Conservation (phyloP, 1,284 basidiomycete species). For the Fereydounia khargensis region DNA sequence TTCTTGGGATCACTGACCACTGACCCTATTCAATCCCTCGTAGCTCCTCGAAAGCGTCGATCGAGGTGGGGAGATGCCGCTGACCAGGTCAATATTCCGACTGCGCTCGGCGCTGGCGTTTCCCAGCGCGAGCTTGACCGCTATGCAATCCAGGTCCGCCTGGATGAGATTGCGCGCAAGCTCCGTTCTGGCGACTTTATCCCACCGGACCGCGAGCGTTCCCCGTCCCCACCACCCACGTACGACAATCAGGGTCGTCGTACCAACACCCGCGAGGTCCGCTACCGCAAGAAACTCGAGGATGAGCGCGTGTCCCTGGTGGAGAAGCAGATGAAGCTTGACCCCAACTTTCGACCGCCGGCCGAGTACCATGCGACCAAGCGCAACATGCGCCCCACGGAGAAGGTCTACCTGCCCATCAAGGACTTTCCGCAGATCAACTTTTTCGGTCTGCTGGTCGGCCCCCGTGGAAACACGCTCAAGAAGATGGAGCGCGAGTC, state of each 20-base stretch:
- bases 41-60: slow-evolving; percentile 48
- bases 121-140: slow-evolving; percentile 50
- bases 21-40: too few species aligned
- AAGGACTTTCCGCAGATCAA: slow-evolving; percentile 99
- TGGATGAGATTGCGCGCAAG: slow-evolving; percentile 97
- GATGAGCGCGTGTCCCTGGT: slow-evolving; percentile 91
- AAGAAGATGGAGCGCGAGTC: slow-evolving; percentile 99
- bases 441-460: slow-evolving; percentile 96
- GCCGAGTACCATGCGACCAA: slow-evolving; percentile 81
- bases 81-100: slow-evolving; percentile 40
- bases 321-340: slow-evolving; percentile 92
- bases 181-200: slow-evolving; percentile 89
- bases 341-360: slow-evolving; percentile 94
- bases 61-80: slow-evolving; percentile 54
- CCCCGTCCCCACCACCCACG: slow-evolving; percentile 92
- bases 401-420: slow-evolving; percentile 98
- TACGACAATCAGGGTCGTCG: slow-evolving; percentile 95
- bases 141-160: slow-evolving; percentile 60
- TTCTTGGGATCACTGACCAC: background rate
- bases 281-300: slow-evolving; percentile 95
- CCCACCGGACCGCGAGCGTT: slow-evolving; percentile 89
- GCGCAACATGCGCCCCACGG: slow-evolving; percentile 72
- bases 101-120: slow-evolving; percentile 48
- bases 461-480: slow-evolving; percentile 95
- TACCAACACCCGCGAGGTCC: slow-evolving; percentile 95